Evolutionary conservation across 306 rosid species (phyloP).

Genomic region (Citrullus colocynthis): DNA sequence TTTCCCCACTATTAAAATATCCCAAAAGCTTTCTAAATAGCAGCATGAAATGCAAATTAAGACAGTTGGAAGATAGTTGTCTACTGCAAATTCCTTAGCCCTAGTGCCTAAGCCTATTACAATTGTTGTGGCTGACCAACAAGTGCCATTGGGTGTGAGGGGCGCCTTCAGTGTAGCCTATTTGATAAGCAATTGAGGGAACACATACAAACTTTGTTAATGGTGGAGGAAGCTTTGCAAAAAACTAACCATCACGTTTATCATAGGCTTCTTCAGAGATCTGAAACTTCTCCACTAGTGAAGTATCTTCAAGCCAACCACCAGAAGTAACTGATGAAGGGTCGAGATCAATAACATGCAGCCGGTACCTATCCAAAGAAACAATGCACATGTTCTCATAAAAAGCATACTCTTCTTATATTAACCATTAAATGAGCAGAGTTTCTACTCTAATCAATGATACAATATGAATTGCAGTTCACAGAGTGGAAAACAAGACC

Average conservation of each 20-base stretch:
- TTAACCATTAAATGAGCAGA: background rate
- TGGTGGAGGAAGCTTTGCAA: background rate
- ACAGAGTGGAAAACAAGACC: background rate
- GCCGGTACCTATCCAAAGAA: constrained; percentile 39
- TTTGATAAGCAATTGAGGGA: background rate
- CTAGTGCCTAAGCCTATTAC: background rate
- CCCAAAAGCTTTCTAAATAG: background rate
- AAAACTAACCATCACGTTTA: constrained; percentile 51
- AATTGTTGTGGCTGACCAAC: background rate
- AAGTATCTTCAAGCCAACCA: constrained; percentile 95
- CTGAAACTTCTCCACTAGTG: constrained; percentile 68
- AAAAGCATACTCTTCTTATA: background rate
- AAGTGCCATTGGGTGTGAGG: background rate
- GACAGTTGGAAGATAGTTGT: background rate
- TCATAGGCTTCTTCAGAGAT: constrained; percentile 78
- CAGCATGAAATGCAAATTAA: background rate
- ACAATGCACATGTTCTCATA: constrained; percentile 6
- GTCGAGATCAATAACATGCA: constrained; percentile 72
- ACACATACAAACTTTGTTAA: background rate
- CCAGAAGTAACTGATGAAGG: constrained; percentile 85
- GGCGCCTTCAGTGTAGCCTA: background rate
- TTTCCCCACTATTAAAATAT: background rate
- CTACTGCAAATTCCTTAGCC: background rate
- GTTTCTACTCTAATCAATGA: background rate
- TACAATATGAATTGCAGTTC: background rate